Evolutionary conservation across 768 basidiomycete genomes (phyloP).

Genomic region (Trametes cingulata): DNA sequence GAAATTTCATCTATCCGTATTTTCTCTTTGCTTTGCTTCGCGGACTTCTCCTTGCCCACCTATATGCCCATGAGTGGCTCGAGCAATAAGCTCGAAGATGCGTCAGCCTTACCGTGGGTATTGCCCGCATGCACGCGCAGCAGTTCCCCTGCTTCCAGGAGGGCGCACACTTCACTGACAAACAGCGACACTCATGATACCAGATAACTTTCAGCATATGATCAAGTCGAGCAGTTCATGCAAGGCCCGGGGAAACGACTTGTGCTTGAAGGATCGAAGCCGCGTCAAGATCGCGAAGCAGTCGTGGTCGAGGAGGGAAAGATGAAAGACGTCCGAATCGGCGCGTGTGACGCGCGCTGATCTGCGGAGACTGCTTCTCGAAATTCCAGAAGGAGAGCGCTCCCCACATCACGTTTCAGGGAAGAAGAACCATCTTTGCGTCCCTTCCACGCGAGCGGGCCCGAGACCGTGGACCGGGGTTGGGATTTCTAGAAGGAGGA

Average conservation of each 20-base stretch:
- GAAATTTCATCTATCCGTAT: constrained; percentile 9
- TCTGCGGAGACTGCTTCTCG: constrained; percentile 13
- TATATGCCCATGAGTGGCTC: not conserved
- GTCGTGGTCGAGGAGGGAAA: constrained; percentile 16
- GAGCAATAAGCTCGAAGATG: constrained; percentile 5
- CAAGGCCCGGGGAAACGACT: too few species aligned
- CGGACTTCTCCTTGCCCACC: not conserved
- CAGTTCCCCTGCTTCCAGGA: too few species aligned
- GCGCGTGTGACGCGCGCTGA: constrained; percentile 16
- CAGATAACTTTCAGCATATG: too few species aligned
- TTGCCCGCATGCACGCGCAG: too few species aligned
- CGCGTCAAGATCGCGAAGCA: not conserved
- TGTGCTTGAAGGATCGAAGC: too few species aligned
- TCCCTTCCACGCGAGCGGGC: constrained; percentile 9
- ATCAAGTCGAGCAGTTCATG: too few species aligned
- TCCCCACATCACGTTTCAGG: constrained; percentile 19
- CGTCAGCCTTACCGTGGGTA: constrained; percentile 1
- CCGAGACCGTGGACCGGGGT: constrained; percentile 7
- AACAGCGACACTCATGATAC: too few species aligned
- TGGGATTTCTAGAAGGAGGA: constrained; percentile 3
- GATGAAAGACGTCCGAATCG: constrained; percentile 3
- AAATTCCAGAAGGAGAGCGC: constrained; percentile 11
- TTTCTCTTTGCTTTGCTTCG: constrained; percentile 5
- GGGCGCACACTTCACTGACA: too few species aligned
- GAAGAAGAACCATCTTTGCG: constrained; percentile 17